These are phyloP conservation scores for Hyphodiscus hymeniophilus DNA, from an alignment of 495 filamentous ascomycete genomes.

Conservation along the genomic window DNA sequence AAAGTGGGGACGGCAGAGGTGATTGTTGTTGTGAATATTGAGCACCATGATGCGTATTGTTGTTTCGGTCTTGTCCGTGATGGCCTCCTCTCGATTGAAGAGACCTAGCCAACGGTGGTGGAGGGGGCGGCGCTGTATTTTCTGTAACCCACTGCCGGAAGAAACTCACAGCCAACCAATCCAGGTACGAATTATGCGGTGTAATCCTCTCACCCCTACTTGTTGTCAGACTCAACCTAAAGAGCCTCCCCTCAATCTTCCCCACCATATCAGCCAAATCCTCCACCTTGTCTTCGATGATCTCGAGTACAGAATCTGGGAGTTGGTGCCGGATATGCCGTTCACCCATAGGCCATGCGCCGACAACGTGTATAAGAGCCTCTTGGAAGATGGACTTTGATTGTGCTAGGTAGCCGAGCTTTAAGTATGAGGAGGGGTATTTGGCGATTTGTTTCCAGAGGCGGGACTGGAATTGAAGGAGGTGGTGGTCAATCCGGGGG, in stretches of 20 bases:
- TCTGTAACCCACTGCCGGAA: constrained; percentile 90
- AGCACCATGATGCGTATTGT: constrained; percentile 10
- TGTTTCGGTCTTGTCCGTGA: constrained; percentile 17
- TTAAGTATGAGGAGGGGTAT: constrained; percentile 85
- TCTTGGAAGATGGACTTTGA: constrained; percentile 84
- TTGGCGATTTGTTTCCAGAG: constrained; percentile 93
- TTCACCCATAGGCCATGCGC: constrained; percentile 77
- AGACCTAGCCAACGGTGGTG: constrained; percentile 30
- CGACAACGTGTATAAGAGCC: constrained; percentile 83
- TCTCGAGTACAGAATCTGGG: constrained; percentile 65
- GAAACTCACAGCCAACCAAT: constrained; percentile 78
- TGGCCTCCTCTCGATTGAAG: constrained; percentile 25
- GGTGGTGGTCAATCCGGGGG: constrained; percentile 84
- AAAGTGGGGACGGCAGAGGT: constrained; percentile 18
- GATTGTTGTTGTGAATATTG: constrained; percentile 11
- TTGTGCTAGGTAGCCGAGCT: constrained; percentile 76
- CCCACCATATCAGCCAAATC: constrained; percentile 46
- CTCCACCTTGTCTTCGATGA: constrained; percentile 86
- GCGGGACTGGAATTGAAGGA: constrained; percentile 79
- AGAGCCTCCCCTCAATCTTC: constrained; percentile 63
- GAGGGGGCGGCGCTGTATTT: constrained; percentile 48
- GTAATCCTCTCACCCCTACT: constrained; percentile 70
- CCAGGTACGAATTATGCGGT: constrained; percentile 68
- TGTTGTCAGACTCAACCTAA: constrained; percentile 73
- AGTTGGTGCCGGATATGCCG: constrained; percentile 66